A percentile compares a stretch with the other conserved stretches of the same genome.
Evolutionary conservation across 2,329 filamentous ascomycete species (phyloP).

Genomic region (Graphium sp.): DNA sequence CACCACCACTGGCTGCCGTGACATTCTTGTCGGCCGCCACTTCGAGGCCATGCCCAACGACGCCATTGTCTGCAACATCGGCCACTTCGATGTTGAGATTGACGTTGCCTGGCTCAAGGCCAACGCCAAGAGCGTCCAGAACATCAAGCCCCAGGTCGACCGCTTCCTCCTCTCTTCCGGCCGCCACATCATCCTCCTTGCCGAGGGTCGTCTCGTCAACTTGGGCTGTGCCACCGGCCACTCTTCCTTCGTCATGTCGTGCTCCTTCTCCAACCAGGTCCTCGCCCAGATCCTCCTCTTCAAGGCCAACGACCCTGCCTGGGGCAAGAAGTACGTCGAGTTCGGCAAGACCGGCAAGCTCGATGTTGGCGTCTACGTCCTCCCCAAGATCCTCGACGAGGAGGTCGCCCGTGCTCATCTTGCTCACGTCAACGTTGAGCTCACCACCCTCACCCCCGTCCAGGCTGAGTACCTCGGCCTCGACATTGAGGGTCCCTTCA

Average conservation of each 20-base stretch:
- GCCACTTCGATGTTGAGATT: constrained; percentile 99
- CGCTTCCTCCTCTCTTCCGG: constrained; percentile 88
- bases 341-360: constrained; percentile 89
- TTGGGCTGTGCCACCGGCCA: constrained; percentile 97
- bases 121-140: constrained; percentile 83
- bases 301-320: constrained; percentile 80
- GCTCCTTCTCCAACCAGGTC: constrained; percentile 99
- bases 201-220: constrained; percentile 98
- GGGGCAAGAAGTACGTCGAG: constrained; percentile 88
- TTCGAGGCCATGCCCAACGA: constrained; percentile 95
- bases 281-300: constrained; percentile 97
- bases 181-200: constrained; percentile 94
- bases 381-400: constrained; percentile 98
- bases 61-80: constrained; percentile 99
- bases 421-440: constrained; percentile 83
- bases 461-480: constrained; percentile 95
- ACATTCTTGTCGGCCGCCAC: constrained; percentile 84
- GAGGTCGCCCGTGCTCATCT: constrained; percentile 93
- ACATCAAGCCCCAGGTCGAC: constrained; percentile 99
- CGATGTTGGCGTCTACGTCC: constrained; percentile 80
- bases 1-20: constrained; percentile 97
- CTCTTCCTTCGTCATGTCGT: constrained; percentile 99
- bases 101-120: constrained; percentile 99
- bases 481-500: constrained; percentile 77
- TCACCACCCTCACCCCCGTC: constrained; percentile 66